Base-by-base conservation (phyloP, 257 asterid genomes). In the Salvia splendens region DNA sequence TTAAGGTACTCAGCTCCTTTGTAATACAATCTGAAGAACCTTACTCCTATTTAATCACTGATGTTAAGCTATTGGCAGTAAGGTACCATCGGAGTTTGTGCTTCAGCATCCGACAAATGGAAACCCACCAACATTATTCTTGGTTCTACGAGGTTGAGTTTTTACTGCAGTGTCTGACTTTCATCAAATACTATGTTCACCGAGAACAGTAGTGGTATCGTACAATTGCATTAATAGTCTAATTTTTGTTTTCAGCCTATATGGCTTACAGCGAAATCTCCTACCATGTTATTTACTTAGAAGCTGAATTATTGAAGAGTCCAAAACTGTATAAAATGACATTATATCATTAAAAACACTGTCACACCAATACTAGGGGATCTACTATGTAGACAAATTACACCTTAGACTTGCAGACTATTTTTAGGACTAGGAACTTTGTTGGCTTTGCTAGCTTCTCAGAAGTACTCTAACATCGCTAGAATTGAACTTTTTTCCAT, bases 31-130 rank as follows among this genome's bases (percentile, higher is more conserved):
- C 69, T 61, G 48, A 38, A 68, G 15, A 54, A 12, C n/a, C n/a
- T n/a, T n/a, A n/a, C n/a, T n/a, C n/a, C n/a, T 63, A 57, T 30
- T 57, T 57, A 48, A 61, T 70, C 12, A 66, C 61, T 68, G 55
- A 61, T 62, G 65, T 65, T 46, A 63, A 57, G 74, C 75, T 67
- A 50, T 79, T 54, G 84, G 82, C 89, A 94, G 99, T 77, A 91
- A 94, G 85, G 99, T 94, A 69, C 99, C 99, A 14, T 72, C 89
- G 40, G 97, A 94, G 84, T 94, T 86, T 54, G 96, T 94, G 81
- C 82, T 72, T 74, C 99, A 94, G 88, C 79, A 88, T 84, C 91
- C 97, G 71, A 84, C 86, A 67, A 94, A 88, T 73, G 97, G 96
- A 82, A 94, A 94, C 63, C 99, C 99, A 30, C 99, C 99, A 1